Conservation (phyloP, 2,329 filamentous ascomycete species). For the Trichoderma cornu-damae region DNA sequence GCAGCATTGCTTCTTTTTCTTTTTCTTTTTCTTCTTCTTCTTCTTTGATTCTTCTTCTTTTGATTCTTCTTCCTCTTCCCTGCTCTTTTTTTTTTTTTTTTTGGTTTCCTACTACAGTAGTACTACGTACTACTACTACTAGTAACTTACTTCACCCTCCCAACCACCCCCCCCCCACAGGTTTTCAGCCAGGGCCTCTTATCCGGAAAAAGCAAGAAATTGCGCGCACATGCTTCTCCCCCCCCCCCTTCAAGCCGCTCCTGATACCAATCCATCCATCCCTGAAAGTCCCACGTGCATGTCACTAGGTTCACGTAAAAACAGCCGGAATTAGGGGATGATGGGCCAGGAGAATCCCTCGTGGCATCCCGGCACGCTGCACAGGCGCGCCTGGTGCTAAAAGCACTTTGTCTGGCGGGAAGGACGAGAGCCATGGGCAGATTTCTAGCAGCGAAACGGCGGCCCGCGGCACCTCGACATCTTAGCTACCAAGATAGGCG, state of each 20-base stretch:
- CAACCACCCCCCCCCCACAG: too few relatives aligned
- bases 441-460: neutral
- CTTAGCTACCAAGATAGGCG: constrained; percentile 7
- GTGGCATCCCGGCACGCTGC: constrained; percentile 18
- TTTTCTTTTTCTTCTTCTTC: too few relatives aligned
- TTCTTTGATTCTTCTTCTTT: too few relatives aligned
- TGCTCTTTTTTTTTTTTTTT: too few relatives aligned
- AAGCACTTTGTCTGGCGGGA: constrained; percentile 1
- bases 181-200: neutral
- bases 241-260: neutral
- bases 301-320: constrained; percentile 15
- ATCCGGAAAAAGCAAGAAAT: constrained; percentile 16
- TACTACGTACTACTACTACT: too few relatives aligned
- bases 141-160: too few relatives aligned
- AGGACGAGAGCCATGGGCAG: constrained; percentile 5
- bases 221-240: constrained; percentile 10
- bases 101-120: neutral
- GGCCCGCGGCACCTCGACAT: too few relatives aligned
- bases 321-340: constrained; percentile 8
- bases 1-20: neutral
- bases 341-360: constrained; percentile 17
- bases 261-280: neutral
- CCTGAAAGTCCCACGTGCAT: constrained; percentile 18
- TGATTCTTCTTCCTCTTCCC: too few relatives aligned
- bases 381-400: neutral